Conservation (phyloP, 306 rosid genomes). For the Trifolium pratense region DNA sequence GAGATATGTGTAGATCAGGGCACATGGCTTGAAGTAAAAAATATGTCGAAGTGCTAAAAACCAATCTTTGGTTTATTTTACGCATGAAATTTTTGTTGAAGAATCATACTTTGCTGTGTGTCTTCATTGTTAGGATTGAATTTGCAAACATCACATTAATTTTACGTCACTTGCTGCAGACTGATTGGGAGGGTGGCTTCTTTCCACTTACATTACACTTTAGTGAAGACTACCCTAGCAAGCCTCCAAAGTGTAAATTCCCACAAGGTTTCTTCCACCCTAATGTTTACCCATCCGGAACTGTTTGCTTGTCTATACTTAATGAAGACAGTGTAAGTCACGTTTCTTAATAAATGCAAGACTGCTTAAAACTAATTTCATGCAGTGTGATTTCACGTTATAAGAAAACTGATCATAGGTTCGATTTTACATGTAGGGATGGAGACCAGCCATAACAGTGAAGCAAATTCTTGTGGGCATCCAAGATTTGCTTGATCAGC, state of each 20-base stretch:
- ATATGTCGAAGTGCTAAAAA: neutral
- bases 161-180: slow-evolving; percentile 58
- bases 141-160: slow-evolving; percentile 3
- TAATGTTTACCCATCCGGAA: slow-evolving; percentile 94
- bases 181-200: slow-evolving; percentile 98
- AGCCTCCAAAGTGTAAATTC: slow-evolving; percentile 98
- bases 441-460: slow-evolving; percentile 99
- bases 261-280: slow-evolving; percentile 98
- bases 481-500: slow-evolving; percentile 94
- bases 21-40: neutral
- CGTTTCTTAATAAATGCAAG: slow-evolving; percentile 16
- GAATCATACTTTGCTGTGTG: slow-evolving; percentile 14
- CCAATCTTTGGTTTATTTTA: neutral
- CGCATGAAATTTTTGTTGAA: slow-evolving; percentile 4
- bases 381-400: slow-evolving; percentile 3
- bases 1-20: neutral
- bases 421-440: slow-evolving; percentile 63
- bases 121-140: slow-evolving; percentile 13
- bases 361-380: slow-evolving; percentile 29
- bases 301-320: slow-evolving; percentile 94
- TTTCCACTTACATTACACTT: slow-evolving; percentile 92
- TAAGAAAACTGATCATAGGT: slow-evolving; percentile 13
- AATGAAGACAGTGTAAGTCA: slow-evolving; percentile 94
- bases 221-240: slow-evolving; percentile 99
- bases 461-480: slow-evolving; percentile 97